Evolutionary conservation across 2,329 filamentous ascomycete species (phyloP).

Genomic region (Hymenoscyphus infarciens): DNA sequence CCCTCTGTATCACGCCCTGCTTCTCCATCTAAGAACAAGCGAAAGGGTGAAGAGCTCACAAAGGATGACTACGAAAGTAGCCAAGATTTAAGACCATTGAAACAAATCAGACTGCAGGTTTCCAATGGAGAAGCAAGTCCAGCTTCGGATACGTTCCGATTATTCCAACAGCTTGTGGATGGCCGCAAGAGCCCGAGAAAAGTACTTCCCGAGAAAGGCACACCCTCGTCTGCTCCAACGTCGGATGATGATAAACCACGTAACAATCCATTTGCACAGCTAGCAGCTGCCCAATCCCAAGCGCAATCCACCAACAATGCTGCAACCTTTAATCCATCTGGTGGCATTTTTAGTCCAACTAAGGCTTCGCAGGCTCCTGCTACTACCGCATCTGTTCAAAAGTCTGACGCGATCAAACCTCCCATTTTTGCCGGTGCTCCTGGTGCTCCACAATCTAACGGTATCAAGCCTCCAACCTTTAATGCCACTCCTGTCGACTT

Average conservation of each 20-base stretch:
- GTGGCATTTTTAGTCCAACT: background rate
- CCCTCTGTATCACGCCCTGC: slow-evolving; percentile 10
- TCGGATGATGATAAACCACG: slow-evolving; percentile 24
- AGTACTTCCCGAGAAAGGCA: slow-evolving; percentile 16
- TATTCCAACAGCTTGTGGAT: slow-evolving; percentile 34
- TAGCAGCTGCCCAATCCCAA: slow-evolving; percentile 21
- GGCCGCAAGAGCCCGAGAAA: slow-evolving; percentile 28
- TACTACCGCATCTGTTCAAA: background rate
- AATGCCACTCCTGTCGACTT: slow-evolving; percentile 24
- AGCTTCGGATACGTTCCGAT: slow-evolving; percentile 33
- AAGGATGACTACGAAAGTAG: slow-evolving; percentile 27
- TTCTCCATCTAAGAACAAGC: slow-evolving; percentile 28
- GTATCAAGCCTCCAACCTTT: slow-evolving; percentile 29
- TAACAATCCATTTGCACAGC: slow-evolving; percentile 30
- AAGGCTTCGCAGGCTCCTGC: background rate
- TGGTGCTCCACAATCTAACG: slow-evolving; percentile 2
- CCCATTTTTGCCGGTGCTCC: slow-evolving; percentile 4
- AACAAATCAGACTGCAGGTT: slow-evolving; percentile 22
- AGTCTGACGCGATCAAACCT: slow-evolving; percentile 1
- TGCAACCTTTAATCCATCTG: background rate
- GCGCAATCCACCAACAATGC: background rate
- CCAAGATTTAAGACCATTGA: slow-evolving; percentile 18
- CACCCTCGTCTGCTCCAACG: slow-evolving; percentile 10
- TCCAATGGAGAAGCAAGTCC: slow-evolving; percentile 14
- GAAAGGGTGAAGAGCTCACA: slow-evolving; percentile 33